Base-by-base conservation (phyloP, 106 monocot genomes). In the Dioscorea alata region DNA sequence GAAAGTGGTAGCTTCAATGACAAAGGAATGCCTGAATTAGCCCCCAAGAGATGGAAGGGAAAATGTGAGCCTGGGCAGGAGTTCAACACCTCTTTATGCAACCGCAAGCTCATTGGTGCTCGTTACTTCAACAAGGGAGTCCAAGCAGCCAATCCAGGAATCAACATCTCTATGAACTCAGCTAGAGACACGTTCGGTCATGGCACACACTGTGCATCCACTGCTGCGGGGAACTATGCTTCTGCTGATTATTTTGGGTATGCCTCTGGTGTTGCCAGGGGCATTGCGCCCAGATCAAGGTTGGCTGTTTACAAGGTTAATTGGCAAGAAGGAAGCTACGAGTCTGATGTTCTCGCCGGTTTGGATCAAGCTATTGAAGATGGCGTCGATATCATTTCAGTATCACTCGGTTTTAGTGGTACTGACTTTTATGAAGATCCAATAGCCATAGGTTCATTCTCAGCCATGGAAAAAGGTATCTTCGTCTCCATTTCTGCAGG, bases 91-190 rank as follows among this genome's bases (percentile, higher is more conserved):
- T 70, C 90, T 10, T 71, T 74, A 12, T 99, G 99, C 83, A 99
- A 93, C 84, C 72, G 76, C 50, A 99, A 99, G 77, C 85, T 99
- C 48, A 73, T 93, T 59, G 99, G 99, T 6, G 99, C 93, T 4
- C 67, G 84, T 59, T 93, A 80, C 80, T 99, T 99, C 83, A 62
- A 69, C 12, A 81, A 71, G 23, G 99, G 93, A 10, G 92, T 93
- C 69, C 90, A 90, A 73, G 80, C 99, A 32, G 80, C 69, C 77
- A 75, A 61, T 81, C 33, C 68, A 69, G 23, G 99, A 93, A 77
- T 87, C 93, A 2, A 67, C 72, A 33, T 93, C 99, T 4, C 87
- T 93, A 6, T 65, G 90, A 6, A 42, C 10, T 42, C 42, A 6
- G 42, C 42, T 10, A 42, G 42, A 42, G 99, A 99, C 77, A 76